Conservation (phyloP, 208 protist species). For the Wallacemonas sp. region DNA sequence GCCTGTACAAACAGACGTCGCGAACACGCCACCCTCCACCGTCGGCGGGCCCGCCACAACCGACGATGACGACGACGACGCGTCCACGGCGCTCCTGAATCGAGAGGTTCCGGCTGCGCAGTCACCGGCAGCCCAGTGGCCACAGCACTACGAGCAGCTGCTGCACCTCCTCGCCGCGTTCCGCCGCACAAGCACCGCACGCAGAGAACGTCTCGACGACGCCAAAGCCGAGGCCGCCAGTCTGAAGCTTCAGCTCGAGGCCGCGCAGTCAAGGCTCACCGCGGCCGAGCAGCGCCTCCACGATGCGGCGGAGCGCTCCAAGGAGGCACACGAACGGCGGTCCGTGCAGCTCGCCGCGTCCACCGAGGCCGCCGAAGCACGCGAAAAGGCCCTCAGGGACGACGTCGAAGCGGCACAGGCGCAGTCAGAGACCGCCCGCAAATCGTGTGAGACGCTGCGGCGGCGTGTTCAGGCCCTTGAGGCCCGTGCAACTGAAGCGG, state of each 20-base stretch:
- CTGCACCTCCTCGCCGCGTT: neutral
- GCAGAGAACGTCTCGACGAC: neutral
- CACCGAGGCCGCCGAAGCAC: neutral
- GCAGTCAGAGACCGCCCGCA: neutral
- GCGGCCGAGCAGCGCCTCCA: neutral
- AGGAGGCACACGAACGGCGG: neutral
- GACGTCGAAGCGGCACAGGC: neutral
- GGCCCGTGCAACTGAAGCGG: neutral
- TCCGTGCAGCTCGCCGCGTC: neutral
- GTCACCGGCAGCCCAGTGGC: neutral
- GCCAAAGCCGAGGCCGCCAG: neutral
- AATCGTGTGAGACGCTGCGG: neutral
- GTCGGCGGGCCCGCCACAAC: neutral
- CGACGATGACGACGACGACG: neutral
- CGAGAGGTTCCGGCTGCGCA: too few species aligned
- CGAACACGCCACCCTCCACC: neutral
- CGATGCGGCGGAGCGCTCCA: neutral
- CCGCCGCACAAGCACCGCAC: neutral
- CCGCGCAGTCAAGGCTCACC: neutral
- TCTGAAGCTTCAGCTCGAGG: neutral
- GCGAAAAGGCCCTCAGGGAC: neutral
- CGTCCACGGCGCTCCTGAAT: too few species aligned
- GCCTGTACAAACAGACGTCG: too few species aligned
- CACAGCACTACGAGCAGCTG: constrained; percentile 11
- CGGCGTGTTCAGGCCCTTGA: neutral